A percentile compares a stretch with the other conserved stretches of the same genome.
phyloP scores from a whole-genome alignment of 2,329 filamentous ascomycete species.

The Elsinoe australis region DNA sequence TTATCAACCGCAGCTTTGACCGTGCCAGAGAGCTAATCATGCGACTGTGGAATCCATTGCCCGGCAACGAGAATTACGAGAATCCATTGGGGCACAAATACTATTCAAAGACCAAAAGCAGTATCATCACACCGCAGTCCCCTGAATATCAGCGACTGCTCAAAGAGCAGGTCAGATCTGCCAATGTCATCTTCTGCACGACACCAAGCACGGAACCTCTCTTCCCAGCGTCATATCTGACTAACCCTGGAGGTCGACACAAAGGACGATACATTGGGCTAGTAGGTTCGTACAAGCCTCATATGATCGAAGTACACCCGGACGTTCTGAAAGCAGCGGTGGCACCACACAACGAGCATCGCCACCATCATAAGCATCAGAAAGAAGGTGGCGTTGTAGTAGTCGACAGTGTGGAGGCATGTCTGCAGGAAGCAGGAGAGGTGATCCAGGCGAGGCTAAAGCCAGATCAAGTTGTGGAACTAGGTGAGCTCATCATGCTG shows the following conservation, averaged over 20 bases:
- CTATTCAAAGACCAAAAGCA: constrained; percentile 51
- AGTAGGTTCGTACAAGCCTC: constrained; percentile 59
- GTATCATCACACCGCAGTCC: constrained; percentile 61
- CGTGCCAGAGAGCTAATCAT: constrained; percentile 47
- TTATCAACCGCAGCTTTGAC: constrained; percentile 69
- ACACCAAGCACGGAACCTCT: constrained; percentile 68
- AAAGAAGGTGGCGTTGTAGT: constrained; percentile 53
- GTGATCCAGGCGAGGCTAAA: constrained; percentile 68
- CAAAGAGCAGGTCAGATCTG: constrained; percentile 60
- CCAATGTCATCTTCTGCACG: constrained; percentile 82
- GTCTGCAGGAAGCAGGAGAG: constrained; percentile 77
- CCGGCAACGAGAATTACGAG: constrained; percentile 30
- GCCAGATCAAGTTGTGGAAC: constrained; percentile 71
- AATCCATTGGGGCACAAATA: constrained; percentile 32
- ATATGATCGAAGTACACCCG: constrained; percentile 78
- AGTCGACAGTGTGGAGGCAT: constrained; percentile 66
- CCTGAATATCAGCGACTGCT: constrained; percentile 60
- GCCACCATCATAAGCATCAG: constrained; percentile 58
- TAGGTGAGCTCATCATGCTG: constrained; percentile 71
- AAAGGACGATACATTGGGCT: constrained; percentile 66
- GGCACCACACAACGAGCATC: constrained; percentile 42
- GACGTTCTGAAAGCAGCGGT: constrained; percentile 63
- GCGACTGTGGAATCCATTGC: constrained; percentile 45
- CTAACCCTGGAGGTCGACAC: constrained; percentile 58
- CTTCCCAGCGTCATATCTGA: constrained; percentile 67